Percentiles rank a stretch among this genome's conserved stretches.
These are phyloP conservation scores for Colletotrichum somersetense DNA, from an alignment of 2,329 filamentous ascomycete genomes.

Conservation along the genomic window DNA sequence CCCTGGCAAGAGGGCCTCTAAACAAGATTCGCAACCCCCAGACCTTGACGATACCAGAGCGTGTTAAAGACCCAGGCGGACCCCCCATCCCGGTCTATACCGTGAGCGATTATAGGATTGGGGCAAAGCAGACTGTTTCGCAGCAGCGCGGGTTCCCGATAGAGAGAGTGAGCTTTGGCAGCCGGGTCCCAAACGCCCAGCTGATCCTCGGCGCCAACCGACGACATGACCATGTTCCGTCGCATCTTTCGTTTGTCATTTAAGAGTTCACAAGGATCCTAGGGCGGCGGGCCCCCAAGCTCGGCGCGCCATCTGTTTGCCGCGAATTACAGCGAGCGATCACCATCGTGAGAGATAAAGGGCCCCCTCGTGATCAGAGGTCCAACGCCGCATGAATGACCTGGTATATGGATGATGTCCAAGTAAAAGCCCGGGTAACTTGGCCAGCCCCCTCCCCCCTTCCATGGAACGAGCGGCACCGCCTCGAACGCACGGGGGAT, in stretches of 20 bases:
- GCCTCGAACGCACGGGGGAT: background rate
- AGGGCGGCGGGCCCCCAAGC: conserved; percentile 26
- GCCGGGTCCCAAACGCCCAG: background rate
- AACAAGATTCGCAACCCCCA: conserved; percentile 11
- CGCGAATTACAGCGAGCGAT: conserved; percentile 25
- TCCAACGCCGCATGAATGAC: background rate
- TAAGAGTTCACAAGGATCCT: background rate
- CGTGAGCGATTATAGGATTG: conserved; percentile 20
- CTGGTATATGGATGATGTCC: conserved; percentile 12
- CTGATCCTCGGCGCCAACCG: conserved; percentile 30
- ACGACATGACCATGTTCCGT: conserved; percentile 11
- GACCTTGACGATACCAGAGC: conserved; percentile 7
- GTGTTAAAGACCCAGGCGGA: background rate
- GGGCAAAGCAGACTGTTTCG: background rate
- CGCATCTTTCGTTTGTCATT: conserved; percentile 25
- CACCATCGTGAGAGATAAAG: conserved; percentile 21
- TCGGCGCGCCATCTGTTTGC: background rate
- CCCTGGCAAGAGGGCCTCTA: conserved; percentile 6
- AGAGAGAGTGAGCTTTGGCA: background rate
- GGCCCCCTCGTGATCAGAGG: background rate
- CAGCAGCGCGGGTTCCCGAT: background rate
- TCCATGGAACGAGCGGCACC: background rate
- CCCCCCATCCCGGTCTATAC: conserved; percentile 19
- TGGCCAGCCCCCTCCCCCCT: background rate
- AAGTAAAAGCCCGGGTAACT: conserved; percentile 3